Evolutionary conservation across 2,329 filamentous ascomycete species (phyloP), one percentile per base, ranked within the genome.

Genomic region (Teratosphaeria zuluensis): DNA sequence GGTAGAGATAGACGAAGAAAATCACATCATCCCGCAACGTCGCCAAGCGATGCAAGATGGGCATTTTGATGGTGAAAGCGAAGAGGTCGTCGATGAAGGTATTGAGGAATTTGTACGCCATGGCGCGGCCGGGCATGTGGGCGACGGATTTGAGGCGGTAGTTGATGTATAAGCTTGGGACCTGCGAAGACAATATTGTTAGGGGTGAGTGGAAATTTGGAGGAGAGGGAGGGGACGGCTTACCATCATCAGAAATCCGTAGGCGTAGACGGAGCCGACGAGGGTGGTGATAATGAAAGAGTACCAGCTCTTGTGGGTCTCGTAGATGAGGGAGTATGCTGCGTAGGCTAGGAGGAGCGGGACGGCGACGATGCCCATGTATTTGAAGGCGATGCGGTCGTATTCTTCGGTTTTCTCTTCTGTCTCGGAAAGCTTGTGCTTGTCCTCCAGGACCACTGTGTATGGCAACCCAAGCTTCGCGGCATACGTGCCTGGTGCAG

Each of bases 51-150:
- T 99, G 94, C 56, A 99, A 80, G 62, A 92, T 84, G 0, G 94
- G 94, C 94, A 99, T 99, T 78, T 97, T 97, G 79, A 99, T 96
- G 46, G 94, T 99, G 70, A 97, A 99, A 1, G 94, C 94, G 71
- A 99, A 99, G 33, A 99, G 80, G 71, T 99, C 94, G 75, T 99
- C 94, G 73, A 99, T 97, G 74, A 99, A 99, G 4, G 94, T 97
- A 78, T 97, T 96, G 64, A 97, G 79, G 76, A 96, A 96, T 78
- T 97, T 96, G 83, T 96, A 96, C 73, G 87, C 92, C 90, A 99
- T 94, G 54, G 94, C 91, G 77, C 90, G 92, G 65, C 82, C 90
- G 1, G 94, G 92, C 92, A 99, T 96, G 76, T 99, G 94, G 11
- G 94, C 94, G 35, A 97, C 90, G 65, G 78, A 82, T 73, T 84